A percentile compares a stretch with the other conserved stretches of the same genome.
These are phyloP conservation scores for Boletus patriciae DNA, from an alignment of 768 basidiomycete genomes.

Conservation along the genomic window DNA sequence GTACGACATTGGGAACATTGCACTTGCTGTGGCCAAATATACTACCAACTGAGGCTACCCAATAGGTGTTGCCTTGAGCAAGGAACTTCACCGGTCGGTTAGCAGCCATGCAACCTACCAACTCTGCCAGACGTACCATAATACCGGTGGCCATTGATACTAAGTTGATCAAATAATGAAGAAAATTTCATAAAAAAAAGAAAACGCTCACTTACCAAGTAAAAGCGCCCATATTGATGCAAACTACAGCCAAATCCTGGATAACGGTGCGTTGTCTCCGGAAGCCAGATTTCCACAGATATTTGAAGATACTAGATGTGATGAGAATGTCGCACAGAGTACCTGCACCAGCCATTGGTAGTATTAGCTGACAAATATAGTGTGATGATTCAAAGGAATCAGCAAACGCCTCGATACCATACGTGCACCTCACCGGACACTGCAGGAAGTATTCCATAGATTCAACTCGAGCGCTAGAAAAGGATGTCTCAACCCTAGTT, in stretches of 20 bases:
- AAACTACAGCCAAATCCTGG: constrained; percentile 12
- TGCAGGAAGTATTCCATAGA: constrained; percentile 2
- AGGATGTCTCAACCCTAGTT: background rate
- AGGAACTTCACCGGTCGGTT: constrained; percentile 1
- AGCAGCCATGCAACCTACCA: background rate
- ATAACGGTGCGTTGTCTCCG: constrained; percentile 2
- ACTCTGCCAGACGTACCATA: background rate
- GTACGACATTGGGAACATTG: background rate
- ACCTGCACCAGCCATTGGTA: constrained; percentile 4
- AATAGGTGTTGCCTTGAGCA: background rate
- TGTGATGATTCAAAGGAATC: background rate
- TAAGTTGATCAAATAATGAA: background rate
- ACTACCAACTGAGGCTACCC: constrained; percentile 6
- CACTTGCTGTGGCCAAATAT: constrained; percentile 6
- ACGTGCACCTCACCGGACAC: constrained; percentile 4
- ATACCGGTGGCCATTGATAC: background rate
- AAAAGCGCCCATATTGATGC: constrained; percentile 12
- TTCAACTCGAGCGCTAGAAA: constrained; percentile 6
- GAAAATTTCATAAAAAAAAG: background rate
- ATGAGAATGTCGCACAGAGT: constrained; percentile 11
- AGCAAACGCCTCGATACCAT: background rate
- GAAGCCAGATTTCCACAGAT: constrained; percentile 15
- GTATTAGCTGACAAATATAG: background rate
- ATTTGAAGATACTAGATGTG: constrained; percentile 8
- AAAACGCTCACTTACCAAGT: constrained; percentile 5